A percentile compares a stretch with the other conserved stretches of the same genome.
Evolutionary conservation across 2,329 filamentous ascomycete species (phyloP).

Genomic region (Sporothrix humicola): DNA sequence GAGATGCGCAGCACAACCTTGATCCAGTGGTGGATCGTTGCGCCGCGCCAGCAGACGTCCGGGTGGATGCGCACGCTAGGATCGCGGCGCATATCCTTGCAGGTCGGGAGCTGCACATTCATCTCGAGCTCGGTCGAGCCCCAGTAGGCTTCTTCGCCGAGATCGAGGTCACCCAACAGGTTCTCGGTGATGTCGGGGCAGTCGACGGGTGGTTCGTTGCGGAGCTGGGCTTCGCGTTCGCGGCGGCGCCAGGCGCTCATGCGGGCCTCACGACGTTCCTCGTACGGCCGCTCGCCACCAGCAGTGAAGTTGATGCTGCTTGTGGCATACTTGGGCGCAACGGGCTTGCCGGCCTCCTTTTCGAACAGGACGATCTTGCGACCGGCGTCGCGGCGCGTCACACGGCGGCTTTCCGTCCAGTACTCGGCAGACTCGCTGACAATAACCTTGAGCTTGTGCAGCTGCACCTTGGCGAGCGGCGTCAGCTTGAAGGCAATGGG

Average conservation of each 20-base stretch:
- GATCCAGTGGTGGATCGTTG: constrained; percentile 95
- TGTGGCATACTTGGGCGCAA: constrained; percentile 73
- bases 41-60: constrained; percentile 91
- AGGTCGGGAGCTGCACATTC: constrained; percentile 89
- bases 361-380: constrained; percentile 87
- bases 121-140: constrained; percentile 94
- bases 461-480: constrained; percentile 88
- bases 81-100: constrained; percentile 81
- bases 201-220: constrained; percentile 48
- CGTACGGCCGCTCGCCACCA: constrained; percentile 73
- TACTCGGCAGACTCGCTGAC: constrained; percentile 92
- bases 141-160: constrained; percentile 72
- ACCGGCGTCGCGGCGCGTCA: constrained; percentile 82
- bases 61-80: constrained; percentile 72
- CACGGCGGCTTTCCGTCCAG: constrained; percentile 82
- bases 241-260: constrained; percentile 56
- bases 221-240: constrained; percentile 57
- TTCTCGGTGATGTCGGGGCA: constrained; percentile 67
- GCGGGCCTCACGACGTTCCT: constrained; percentile 56
- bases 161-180: constrained; percentile 78
- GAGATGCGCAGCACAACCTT: constrained; percentile 95
- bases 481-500: constrained; percentile 95
- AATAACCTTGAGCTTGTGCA: constrained; percentile 89
- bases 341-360: constrained; percentile 79
- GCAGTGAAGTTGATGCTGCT: constrained; percentile 78